Conservation (phyloP, 2,329 filamentous ascomycete genomes). For the Fusarium kyushuense region DNA sequence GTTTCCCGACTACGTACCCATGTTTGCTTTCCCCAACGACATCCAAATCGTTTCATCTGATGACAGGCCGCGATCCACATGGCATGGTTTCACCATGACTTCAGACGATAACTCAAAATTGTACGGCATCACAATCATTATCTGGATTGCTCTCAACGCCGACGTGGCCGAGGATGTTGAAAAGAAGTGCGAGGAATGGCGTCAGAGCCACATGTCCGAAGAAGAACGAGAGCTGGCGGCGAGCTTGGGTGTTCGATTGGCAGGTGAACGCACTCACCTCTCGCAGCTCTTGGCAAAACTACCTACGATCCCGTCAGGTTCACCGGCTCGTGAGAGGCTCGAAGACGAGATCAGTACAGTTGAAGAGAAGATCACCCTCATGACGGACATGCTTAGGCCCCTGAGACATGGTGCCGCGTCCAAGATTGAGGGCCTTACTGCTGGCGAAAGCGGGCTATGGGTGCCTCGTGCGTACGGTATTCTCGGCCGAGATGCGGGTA, state of each 20-base stretch:
- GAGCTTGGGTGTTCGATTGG: slow-evolving; percentile 89
- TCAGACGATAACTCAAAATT: slow-evolving; percentile 90
- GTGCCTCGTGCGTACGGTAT: slow-evolving; percentile 94
- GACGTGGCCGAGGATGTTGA: slow-evolving; percentile 87
- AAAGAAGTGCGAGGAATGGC: slow-evolving; percentile 84
- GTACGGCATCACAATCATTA: slow-evolving; percentile 89
- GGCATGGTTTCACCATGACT: slow-evolving; percentile 99
- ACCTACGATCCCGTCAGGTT: slow-evolving; percentile 83
- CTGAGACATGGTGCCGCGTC: slow-evolving; percentile 94
- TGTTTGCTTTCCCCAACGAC: slow-evolving; percentile 99
- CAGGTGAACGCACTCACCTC: slow-evolving; percentile 87
- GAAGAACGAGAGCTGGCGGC: slow-evolving; percentile 92
- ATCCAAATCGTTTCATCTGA: slow-evolving; percentile 97
- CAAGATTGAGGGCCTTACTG: slow-evolving; percentile 96
- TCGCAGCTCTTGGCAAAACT: slow-evolving; percentile 88
- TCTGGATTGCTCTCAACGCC: slow-evolving; percentile 90
- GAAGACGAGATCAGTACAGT: slow-evolving; percentile 96
- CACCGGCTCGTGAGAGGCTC: slow-evolving; percentile 81
- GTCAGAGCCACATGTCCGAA: slow-evolving; percentile 86
- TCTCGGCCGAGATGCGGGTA: slow-evolving; percentile 82
- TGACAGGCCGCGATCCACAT: slow-evolving; percentile 92
- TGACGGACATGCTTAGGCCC: slow-evolving; percentile 94
- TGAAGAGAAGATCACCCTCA: slow-evolving; percentile 95
- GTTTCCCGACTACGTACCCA: slow-evolving; percentile 97
- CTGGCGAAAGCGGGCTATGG: slow-evolving; percentile 96